Percentiles rank a stretch among this genome's conserved stretches.
Conservation (phyloP, 208 protist species). For the Trypanosoma scelopori region DNA sequence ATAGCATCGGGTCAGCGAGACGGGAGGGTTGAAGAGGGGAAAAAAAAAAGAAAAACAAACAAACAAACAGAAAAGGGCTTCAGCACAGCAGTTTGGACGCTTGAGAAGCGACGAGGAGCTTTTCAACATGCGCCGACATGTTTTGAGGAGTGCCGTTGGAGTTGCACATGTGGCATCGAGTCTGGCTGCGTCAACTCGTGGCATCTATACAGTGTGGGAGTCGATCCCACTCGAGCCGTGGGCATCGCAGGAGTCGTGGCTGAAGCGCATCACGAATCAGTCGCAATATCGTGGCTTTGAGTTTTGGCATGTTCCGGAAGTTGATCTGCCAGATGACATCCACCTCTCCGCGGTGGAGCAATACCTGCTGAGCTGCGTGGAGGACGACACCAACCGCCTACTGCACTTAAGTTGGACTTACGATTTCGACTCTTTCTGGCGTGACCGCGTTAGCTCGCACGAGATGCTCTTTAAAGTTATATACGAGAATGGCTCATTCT, state of each 20-base stretch:
- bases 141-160: slow-evolving; percentile 14
- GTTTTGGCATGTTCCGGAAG: slow-evolving; percentile 83
- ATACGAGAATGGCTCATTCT: slow-evolving; percentile 54
- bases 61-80: slow-evolving; percentile 1
- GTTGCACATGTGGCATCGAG: slow-evolving; percentile 14
- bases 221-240: slow-evolving; percentile 59
- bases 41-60: slow-evolving; percentile 18
- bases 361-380: slow-evolving; percentile 83
- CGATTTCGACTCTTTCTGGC: slow-evolving; percentile 91
- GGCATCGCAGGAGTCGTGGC: slow-evolving; percentile 65
- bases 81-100: too few species aligned
- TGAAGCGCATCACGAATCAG: slow-evolving; percentile 75
- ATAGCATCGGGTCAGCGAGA: background rate
- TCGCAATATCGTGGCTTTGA: slow-evolving; percentile 84
- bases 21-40: background rate
- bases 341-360: slow-evolving; percentile 59
- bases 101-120: background rate
- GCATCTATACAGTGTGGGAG: slow-evolving; percentile 85
- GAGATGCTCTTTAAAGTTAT: slow-evolving; percentile 66
- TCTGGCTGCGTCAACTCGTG: slow-evolving; percentile 30
- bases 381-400: slow-evolving; percentile 83
- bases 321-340: slow-evolving; percentile 40
- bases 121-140: slow-evolving; percentile 35
- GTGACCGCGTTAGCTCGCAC: slow-evolving; percentile 78
- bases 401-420: slow-evolving; percentile 79